Evolutionary conservation across 2,329 filamentous ascomycete genomes (phyloP).

Genomic region (Aspergillus novofumigatus): DNA sequence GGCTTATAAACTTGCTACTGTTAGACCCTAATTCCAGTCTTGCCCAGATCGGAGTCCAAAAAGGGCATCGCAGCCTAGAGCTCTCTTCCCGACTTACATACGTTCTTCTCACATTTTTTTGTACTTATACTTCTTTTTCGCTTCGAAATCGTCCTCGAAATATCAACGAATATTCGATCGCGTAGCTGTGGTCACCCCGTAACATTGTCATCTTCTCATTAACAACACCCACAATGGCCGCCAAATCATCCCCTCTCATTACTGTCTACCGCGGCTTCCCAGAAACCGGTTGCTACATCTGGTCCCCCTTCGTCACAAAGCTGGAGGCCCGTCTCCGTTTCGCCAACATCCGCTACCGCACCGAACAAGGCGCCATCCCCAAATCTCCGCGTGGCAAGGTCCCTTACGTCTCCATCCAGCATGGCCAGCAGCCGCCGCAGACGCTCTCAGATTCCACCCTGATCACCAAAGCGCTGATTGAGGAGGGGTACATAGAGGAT

Average conservation of each 20-base stretch:
- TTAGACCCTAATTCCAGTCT: too few species aligned
- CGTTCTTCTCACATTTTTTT: too few species aligned
- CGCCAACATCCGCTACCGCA: conserved; percentile 45
- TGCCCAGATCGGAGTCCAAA: too few species aligned
- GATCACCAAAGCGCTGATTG: conserved; percentile 49
- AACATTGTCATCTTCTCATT: too few species aligned
- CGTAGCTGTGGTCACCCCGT: too few species aligned
- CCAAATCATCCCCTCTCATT: conserved; percentile 3
- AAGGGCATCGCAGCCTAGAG: too few species aligned
- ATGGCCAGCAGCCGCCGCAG: conserved; percentile 10
- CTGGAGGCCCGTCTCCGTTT: conserved; percentile 60
- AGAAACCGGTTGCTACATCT: conserved; percentile 43
- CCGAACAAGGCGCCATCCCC: conserved; percentile 43
- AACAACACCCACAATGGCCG: not conserved
- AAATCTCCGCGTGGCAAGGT: conserved; percentile 56
- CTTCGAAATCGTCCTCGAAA: too few species aligned
- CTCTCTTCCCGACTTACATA: too few species aligned
- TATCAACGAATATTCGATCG: too few species aligned
- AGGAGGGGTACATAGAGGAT: conserved; percentile 42
- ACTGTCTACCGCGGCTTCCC: conserved; percentile 52
- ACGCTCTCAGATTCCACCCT: conserved; percentile 51
- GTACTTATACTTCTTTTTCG: too few species aligned
- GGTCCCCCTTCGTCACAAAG: conserved; percentile 62
- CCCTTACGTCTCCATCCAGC: conserved; percentile 49
- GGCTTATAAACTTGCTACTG: too few species aligned